Evolutionary conservation across 768 basidiomycete genomes (phyloP), one percentile per base, ranked within the genome.

Genomic region (Xerocomellus amylosporus): DNA sequence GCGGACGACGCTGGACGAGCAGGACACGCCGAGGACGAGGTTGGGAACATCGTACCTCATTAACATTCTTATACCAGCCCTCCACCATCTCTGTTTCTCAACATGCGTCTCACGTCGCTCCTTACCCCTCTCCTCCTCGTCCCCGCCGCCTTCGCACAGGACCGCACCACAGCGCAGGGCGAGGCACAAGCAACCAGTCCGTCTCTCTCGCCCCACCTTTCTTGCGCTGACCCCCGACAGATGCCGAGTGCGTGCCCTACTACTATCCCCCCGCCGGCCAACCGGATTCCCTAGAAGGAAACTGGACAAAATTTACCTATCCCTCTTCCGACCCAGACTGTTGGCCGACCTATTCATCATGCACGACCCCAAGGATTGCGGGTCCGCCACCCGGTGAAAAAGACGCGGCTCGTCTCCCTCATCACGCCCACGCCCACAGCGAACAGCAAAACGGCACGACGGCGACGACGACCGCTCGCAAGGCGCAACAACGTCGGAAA

Each of bases 271-370:
- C 73, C 1, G 69, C 77, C 3, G 36, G 64, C 1, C 62, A 62
- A 1, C 64, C 71, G 14, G 46, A 45, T 0, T 67, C 71, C 15
- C 49, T 61, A 20, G 14, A 17, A 3, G 72, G 72, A 0, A 64
- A 73, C 44, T 72, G 75, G 59, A 54, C 71, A 15, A 66, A 62
- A 39, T 64, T 57, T 30, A 66, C 66, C 0, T 81, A 82, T 55
- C 38, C 70, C 2, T 14, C 74, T 0, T 51, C 65, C 1, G 83
- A 84, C 59, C 75, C 77, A 0, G 75, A 83, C 55, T 84, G 83
- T 49, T 84, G 69, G 72, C 74, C 73, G 73, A 64, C 71, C 1
- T 63, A 40, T n/a, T 46, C 47, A 13, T 66, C 75, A 31, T 86
- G 84, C 60, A 70, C 65, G 0, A 77, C 63, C 2, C 82, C 84